A percentile compares a stretch with the other conserved stretches of the same genome.
These are phyloP conservation scores for Priceomyces carsonii DNA, from an alignment of 805 yeast genomes.

Conservation along the genomic window DNA sequence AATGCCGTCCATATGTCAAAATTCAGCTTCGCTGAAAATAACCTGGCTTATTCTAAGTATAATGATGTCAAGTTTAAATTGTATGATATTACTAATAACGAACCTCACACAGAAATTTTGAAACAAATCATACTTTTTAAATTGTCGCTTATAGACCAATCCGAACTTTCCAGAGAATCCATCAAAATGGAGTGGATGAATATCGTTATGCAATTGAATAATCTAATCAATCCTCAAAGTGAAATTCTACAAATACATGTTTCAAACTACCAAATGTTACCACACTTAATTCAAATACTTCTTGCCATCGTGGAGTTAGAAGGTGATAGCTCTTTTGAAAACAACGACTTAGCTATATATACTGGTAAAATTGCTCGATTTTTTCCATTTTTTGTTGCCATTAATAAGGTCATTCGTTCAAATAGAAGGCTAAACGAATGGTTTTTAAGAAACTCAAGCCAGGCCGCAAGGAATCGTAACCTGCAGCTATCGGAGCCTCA, in stretches of 20 bases:
- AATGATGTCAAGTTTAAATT: slow-evolving; percentile 4
- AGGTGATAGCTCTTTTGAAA: slow-evolving; percentile 12
- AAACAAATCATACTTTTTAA: slow-evolving; percentile 20
- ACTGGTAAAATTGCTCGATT: slow-evolving; percentile 23
- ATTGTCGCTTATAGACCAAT: slow-evolving; percentile 19
- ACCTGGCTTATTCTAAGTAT: slow-evolving; percentile 6
- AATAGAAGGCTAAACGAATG: slow-evolving; percentile 21
- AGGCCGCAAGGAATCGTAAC: slow-evolving; percentile 1
- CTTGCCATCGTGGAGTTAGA: slow-evolving; percentile 26
- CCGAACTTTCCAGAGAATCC: slow-evolving; percentile 14
- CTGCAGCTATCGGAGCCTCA: background rate
- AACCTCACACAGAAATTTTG: slow-evolving; percentile 7
- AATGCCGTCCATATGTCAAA: slow-evolving; percentile 3
- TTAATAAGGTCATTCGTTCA: slow-evolving; percentile 27
- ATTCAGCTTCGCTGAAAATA: slow-evolving; percentile 1
- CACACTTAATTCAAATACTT: slow-evolving; percentile 31
- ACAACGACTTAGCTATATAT: slow-evolving; percentile 14
- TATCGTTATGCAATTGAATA: slow-evolving; percentile 16
- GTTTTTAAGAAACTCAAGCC: slow-evolving; percentile 20
- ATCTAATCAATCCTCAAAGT: slow-evolving; percentile 7
- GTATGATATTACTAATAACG: slow-evolving; percentile 5
- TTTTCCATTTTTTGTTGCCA: slow-evolving; percentile 28
- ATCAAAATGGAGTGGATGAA: slow-evolving; percentile 18
- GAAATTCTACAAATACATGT: slow-evolving; percentile 20
- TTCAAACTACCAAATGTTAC: slow-evolving; percentile 32